Percentiles rank a stretch among this genome's conserved stretches.
phyloP scores from a whole-genome alignment of 2,329 filamentous ascomycete genomes.

The Geosmithia putterillii region DNA sequence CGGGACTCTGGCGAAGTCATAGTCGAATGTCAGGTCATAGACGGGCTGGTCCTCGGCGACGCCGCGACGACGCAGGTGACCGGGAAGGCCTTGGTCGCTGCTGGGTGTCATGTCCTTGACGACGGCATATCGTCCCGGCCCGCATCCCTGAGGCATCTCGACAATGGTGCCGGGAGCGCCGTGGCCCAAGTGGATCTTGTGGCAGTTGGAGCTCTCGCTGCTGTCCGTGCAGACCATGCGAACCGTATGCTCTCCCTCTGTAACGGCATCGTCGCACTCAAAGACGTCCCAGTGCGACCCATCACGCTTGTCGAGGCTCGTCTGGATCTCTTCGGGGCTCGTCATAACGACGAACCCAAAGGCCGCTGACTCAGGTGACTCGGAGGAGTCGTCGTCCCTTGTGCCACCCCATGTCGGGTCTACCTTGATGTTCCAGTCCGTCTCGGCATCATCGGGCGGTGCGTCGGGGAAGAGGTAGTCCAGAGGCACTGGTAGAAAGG shows the following conservation, averaged over 20 bases:
- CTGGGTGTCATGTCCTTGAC: slow-evolving; percentile 13
- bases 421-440: slow-evolving; percentile 14
- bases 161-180: slow-evolving; percentile 24
- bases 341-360: slow-evolving; percentile 20
- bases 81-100: not conserved
- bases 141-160: slow-evolving; percentile 26
- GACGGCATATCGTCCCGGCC: slow-evolving; percentile 25
- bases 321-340: slow-evolving; percentile 17
- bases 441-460: slow-evolving; percentile 15
- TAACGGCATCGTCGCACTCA: slow-evolving; percentile 15
- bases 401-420: slow-evolving; percentile 9
- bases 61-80: not conserved
- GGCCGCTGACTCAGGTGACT: slow-evolving; percentile 14
- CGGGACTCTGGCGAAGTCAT: slow-evolving; percentile 20
- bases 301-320: slow-evolving; percentile 24
- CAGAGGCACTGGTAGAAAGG: slow-evolving; percentile 22
- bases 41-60: slow-evolving; percentile 6
- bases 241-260: slow-evolving; percentile 18
- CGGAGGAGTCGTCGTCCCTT: not conserved
- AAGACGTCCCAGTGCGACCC: slow-evolving; percentile 31
- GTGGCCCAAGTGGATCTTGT: slow-evolving; percentile 20
- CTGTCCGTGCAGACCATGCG: slow-evolving; percentile 23
- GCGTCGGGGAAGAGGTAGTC: slow-evolving; percentile 20
- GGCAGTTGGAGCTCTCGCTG: slow-evolving; percentile 19
- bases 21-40: slow-evolving; percentile 26